Evolutionary conservation across 805 yeast genomes (phyloP), one percentile per base, ranked within the genome.

Genomic region (Maudiozyma turicensis): DNA sequence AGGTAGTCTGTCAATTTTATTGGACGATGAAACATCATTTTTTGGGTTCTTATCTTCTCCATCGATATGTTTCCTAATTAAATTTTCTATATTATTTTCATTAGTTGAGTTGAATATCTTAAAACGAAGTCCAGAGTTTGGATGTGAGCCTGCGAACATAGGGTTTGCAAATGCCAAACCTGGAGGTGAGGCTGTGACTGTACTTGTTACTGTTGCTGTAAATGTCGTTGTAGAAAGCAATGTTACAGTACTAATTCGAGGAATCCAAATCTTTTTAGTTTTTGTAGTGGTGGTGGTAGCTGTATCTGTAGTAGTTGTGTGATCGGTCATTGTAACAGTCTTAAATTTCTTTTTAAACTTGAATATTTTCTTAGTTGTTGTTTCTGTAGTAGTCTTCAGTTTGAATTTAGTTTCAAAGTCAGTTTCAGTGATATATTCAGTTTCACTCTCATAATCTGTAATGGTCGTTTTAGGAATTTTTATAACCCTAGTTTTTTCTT

Each of bases 111-210:
- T 67, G 43, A 59, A 67, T 6, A 61, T 67, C 48, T 75, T 77
- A 2, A 71, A 70, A 10, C 57, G 75, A 41, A 60, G 74, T 40
- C 72, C 78, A 1, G 53, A 50, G 3, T 66, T 73, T 40, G 43
- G 43, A 40, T 45, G 43, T 10, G 14, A 35, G 8, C 38, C 38
- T n/a, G 38, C 38, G 13, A 35, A 35, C 38, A 35, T 35, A 5
- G 38, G 38, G 20, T 35, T 35, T 35, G 15, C 38, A 35, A 35
- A 11, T 9, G 14, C 38, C 6, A 8, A 14, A n/a, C 15, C 38
- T 13, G 38, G 38, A n/a, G 38, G 38, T n/a, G 14, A n/a, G 6
- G 15, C n/a, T 35, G 38, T 35, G 8, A 35, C 38, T n/a, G 38
- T 35, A 58, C 52, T 14, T 6, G 42, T 39, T n/a, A 20, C 42